Evolutionary conservation across 2,329 filamentous ascomycete genomes (phyloP), one percentile per base, ranked within the genome.

Genomic region (Thielaviopsis populi): DNA sequence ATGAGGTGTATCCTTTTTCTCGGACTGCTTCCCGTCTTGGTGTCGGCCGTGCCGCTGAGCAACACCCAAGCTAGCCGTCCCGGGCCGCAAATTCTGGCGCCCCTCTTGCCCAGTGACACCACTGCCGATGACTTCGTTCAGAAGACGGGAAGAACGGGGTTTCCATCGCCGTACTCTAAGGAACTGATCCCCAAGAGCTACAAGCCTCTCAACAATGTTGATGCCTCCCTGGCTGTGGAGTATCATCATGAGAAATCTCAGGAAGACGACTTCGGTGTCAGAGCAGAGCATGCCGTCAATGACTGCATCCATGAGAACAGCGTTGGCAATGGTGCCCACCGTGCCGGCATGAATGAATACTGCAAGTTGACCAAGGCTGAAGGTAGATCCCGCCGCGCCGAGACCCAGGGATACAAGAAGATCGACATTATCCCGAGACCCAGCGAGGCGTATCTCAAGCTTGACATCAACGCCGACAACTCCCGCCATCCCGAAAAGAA

Each of bases 291-390:
- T 6, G 4, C 15, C 22, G 24, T 27, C 17, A 27, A 27, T 59
- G 61, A 54, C 22, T 63, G 64, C 11, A 63, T 63, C 17, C 64
- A 63, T n/a, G 50, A 65, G 19, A 19, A 65, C 15, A 27, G 46
- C 22, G 15, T 27, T 27, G 3, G 13, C 3, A 27, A 24, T 15
- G 8, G 24, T 59, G 22, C 46, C 10, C 24, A 33, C 22, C 17
- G 22, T 30, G 46, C 7, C 13, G 41, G 24, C 19, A n/a, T 22
- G 6, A 33, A 61, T 19, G 54, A 42, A 0, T 63, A 63, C 13
- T 63, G 61, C 43, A 61, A 56, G 37, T 54, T 60, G 22, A 15
- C 46, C 7, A 50, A 10, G 24, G 46, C 22, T 50, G 22, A 15
- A 2, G 22, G 15, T 27, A 43, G 43, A 7, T 40, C 24, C 22